phyloP scores from a whole-genome alignment of 345 rosid species.

The Theobroma cacao region DNA sequence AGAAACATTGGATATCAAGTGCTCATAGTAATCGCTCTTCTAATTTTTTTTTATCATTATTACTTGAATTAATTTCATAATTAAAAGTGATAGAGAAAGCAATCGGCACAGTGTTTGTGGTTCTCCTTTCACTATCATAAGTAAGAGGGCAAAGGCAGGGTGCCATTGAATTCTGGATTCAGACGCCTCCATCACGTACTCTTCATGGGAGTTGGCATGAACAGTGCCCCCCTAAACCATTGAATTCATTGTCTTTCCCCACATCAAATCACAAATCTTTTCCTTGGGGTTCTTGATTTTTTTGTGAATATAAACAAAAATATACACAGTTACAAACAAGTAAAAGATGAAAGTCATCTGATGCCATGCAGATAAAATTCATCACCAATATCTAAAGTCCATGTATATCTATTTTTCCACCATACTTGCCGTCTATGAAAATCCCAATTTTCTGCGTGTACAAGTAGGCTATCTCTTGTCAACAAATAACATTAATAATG shows the following conservation, averaged over 20 bases:
- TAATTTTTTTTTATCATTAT: too few relatives aligned
- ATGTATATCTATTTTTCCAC: neutral
- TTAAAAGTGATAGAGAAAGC: too few relatives aligned
- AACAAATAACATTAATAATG: neutral
- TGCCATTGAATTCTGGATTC: neutral
- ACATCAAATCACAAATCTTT: neutral
- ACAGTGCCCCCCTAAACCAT: neutral
- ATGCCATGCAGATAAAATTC: neutral
- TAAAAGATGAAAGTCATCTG: neutral
- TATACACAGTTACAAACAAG: neutral
- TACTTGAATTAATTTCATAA: too few relatives aligned
- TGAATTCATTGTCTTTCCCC: neutral
- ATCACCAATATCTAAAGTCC: neutral
- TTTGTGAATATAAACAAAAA: neutral
- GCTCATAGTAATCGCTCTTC: too few relatives aligned
- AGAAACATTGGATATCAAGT: neutral
- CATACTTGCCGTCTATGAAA: neutral
- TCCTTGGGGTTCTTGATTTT: neutral
- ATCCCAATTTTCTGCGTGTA: neutral
- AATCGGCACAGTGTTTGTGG: neutral
- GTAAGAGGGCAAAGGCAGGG: neutral
- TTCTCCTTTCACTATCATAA: neutral
- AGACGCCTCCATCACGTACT: neutral
- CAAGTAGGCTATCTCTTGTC: neutral
- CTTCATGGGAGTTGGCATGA: constrained; percentile 4